A percentile compares a stretch with the other conserved stretches of the same genome.
Evolutionary conservation across 371 early-diverging fungal genomes (phyloP).

Genomic region (Mucor racemosus): DNA sequence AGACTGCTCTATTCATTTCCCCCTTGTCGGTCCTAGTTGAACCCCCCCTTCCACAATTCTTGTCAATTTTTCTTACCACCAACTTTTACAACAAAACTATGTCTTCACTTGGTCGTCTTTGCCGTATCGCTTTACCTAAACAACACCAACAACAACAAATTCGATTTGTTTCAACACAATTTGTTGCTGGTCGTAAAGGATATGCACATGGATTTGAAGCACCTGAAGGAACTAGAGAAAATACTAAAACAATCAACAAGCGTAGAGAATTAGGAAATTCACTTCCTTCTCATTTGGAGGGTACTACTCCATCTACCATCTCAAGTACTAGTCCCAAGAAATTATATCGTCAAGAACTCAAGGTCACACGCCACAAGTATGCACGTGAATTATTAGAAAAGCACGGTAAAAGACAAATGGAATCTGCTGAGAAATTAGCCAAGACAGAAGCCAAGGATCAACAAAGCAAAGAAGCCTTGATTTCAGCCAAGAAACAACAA

Average conservation of each 20-base stretch:
- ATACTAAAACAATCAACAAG: constrained; percentile 26
- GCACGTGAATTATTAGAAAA: constrained; percentile 50
- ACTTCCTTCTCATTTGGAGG: constrained; percentile 41
- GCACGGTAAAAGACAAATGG: constrained; percentile 38
- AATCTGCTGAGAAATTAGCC: constrained; percentile 33
- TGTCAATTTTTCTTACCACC: not conserved
- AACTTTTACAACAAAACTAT: not conserved
- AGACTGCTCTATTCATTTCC: constrained; percentile 4
- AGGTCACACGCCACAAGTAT: constrained; percentile 41
- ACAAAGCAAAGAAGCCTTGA: not conserved
- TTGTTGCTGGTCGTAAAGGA: constrained; percentile 34
- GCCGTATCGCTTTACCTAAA: not conserved
- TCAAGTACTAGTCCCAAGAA: constrained; percentile 34
- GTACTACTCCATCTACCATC: not conserved
- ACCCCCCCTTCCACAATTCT: not conserved
- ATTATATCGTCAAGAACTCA: constrained; percentile 42
- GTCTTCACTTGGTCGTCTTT: constrained; percentile 1
- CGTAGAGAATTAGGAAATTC: constrained; percentile 39
- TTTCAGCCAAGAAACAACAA: constrained; percentile 10
- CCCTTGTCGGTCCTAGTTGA: not conserved
- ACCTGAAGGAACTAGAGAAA: constrained; percentile 44
- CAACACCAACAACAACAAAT: not conserved
- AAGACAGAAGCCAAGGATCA: not conserved
- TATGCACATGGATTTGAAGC: constrained; percentile 51
- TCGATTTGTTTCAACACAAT: constrained; percentile 25